These are phyloP conservation scores for Debaryomyces castellii DNA, from an alignment of 805 yeast species.

Conservation along the genomic window DNA sequence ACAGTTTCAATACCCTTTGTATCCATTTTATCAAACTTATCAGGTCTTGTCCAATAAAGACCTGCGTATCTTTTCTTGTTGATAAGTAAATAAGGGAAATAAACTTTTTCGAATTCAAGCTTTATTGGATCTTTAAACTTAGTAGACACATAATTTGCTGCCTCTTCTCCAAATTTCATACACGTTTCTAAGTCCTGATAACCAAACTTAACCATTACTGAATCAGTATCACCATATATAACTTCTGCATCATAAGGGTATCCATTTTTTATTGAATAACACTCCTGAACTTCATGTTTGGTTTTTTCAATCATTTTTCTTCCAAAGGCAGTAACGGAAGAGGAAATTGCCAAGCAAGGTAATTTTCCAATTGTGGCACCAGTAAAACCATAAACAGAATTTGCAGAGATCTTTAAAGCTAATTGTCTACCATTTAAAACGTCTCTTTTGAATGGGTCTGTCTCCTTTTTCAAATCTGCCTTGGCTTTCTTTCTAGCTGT, in stretches of 20 bases:
- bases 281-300: conserved; percentile 77
- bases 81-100: conserved; percentile 89
- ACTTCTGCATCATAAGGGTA: conserved; percentile 83
- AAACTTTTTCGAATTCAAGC: conserved; percentile 94
- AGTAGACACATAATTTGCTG: conserved; percentile 83
- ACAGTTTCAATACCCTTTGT: conserved; percentile 98
- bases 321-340: conserved; percentile 94
- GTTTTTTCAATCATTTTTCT: conserved; percentile 95
- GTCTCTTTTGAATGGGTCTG: conserved; percentile 89
- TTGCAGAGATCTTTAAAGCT: conserved; percentile 94
- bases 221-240: conserved; percentile 98
- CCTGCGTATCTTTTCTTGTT: conserved; percentile 98
- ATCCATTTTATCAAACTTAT: conserved; percentile 95
- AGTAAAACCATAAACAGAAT: conserved; percentile 97
- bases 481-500: conserved; percentile 93
- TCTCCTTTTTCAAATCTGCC: conserved; percentile 84
- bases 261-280: conserved; percentile 80
- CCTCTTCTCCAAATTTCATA: conserved; percentile 91
- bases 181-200: conserved; percentile 73
- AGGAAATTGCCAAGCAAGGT: conserved; percentile 95
- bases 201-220: conserved; percentile 98
- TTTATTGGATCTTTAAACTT: conserved; percentile 84
- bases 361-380: conserved; percentile 98
- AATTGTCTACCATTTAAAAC: conserved; percentile 96
- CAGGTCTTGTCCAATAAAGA: conserved; percentile 88